A percentile compares a stretch with the other conserved stretches of the same genome.
Conservation (phyloP, 2,329 filamentous ascomycete species). For the Beauveria scarabaeidicola region DNA sequence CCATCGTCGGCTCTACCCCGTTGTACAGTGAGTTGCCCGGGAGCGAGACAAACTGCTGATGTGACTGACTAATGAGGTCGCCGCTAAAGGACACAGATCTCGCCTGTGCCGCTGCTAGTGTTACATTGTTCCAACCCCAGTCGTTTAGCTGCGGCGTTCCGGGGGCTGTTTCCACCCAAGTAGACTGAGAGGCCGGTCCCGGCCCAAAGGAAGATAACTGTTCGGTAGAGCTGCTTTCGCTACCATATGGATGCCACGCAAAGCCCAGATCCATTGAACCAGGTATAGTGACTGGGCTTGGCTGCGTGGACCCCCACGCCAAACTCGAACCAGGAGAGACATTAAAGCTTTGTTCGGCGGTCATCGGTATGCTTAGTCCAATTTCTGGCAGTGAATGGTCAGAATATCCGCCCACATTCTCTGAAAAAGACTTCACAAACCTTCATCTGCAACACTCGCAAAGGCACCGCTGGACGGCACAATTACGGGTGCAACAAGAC, state of each 20-base stretch:
- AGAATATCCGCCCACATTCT: neutral
- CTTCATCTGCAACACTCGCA: neutral
- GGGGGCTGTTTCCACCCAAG: neutral
- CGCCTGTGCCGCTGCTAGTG: neutral
- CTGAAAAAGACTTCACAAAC: neutral
- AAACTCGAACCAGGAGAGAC: neutral
- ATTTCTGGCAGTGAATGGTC: neutral
- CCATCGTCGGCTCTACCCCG: neutral
- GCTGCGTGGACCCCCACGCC: neutral
- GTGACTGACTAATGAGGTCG: neutral
- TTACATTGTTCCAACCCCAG: neutral
- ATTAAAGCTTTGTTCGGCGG: neutral
- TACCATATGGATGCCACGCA: neutral
- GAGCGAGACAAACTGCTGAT: neutral
- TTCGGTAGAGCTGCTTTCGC: neutral
- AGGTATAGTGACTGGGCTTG: neutral
- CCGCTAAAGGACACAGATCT: neutral
- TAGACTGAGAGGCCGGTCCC: neutral
- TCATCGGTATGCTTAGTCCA: neutral
- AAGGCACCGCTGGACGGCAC: neutral
- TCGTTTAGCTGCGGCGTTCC: neutral
- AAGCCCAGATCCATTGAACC: constrained; percentile 2
- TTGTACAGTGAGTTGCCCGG: neutral
- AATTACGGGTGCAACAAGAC: neutral
- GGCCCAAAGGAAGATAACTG: neutral